These are phyloP conservation scores for Tricholoma flavovirens DNA, from an alignment of 768 basidiomycete species.

Conservation along the genomic window DNA sequence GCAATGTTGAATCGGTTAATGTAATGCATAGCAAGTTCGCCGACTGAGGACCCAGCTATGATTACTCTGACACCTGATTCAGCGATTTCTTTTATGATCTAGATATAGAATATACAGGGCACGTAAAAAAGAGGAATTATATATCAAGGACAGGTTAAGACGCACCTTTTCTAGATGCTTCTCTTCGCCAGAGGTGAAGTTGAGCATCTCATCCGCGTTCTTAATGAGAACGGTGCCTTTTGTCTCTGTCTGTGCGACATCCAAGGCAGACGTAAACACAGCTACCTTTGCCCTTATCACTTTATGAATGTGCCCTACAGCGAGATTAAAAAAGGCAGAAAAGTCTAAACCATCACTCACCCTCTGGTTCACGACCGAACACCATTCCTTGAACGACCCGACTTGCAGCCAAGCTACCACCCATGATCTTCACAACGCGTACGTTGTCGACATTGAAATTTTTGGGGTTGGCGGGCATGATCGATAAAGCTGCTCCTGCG, in stretches of 20 bases:
- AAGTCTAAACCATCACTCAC: conserved; percentile 31
- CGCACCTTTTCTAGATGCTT: conserved; percentile 87
- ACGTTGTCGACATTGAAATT: conserved; percentile 99
- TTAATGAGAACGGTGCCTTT: conserved; percentile 97
- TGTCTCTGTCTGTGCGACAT: conserved; percentile 95
- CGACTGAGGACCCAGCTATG: conserved; percentile 88
- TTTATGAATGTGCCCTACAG: conserved; percentile 74
- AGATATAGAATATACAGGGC: not conserved
- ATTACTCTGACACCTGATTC: conserved; percentile 93
- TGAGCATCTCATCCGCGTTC: conserved; percentile 93
- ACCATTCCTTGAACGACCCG: conserved; percentile 97
- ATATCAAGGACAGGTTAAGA: not conserved
- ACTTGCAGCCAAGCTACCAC: conserved; percentile 79
- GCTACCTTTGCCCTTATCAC: conserved; percentile 85
- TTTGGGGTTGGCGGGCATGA: conserved; percentile 85
- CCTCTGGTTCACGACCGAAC: conserved; percentile 93
- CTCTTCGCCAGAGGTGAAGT: conserved; percentile 95
- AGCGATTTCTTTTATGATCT: conserved; percentile 97
- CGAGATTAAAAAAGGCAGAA: not conserved
- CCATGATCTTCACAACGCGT: conserved; percentile 98
- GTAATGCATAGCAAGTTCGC: conserved; percentile 96
- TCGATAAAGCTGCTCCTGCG: conserved; percentile 85
- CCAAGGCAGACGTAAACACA: conserved; percentile 89
- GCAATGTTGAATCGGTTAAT: conserved; percentile 91
- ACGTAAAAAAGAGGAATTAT: conserved; percentile 3